A percentile compares a stretch with the other conserved stretches of the same genome.
phyloP scores from a whole-genome alignment of 1,284 basidiomycete species.

The Papiliotrema terrestris region DNA sequence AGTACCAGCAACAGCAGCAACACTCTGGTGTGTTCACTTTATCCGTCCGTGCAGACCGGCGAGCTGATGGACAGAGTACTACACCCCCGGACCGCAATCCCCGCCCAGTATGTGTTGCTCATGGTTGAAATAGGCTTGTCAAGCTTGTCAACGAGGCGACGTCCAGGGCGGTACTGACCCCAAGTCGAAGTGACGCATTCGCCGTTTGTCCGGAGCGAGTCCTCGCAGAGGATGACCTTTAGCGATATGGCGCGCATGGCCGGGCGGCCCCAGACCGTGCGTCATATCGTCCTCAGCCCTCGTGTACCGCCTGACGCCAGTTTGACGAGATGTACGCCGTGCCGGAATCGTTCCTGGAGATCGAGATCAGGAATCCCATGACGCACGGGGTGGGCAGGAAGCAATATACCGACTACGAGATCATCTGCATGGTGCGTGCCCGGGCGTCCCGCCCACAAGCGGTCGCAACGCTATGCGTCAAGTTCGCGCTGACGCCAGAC shows the following conservation, averaged over 20 bases:
- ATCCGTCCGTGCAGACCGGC: not conserved
- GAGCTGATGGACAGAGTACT: constrained; percentile 10
- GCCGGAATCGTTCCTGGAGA: constrained; percentile 95
- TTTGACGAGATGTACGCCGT: constrained; percentile 98
- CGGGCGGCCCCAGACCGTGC: constrained; percentile 75
- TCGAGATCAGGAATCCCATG: constrained; percentile 94
- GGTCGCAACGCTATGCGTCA: no score
- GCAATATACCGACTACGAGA: constrained; percentile 99
- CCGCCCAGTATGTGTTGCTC: constrained; percentile 27
- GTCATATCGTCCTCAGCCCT: constrained; percentile 35
- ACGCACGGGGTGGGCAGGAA: constrained; percentile 95
- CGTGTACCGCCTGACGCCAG: constrained; percentile 49
- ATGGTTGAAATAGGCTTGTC: constrained; percentile 1
- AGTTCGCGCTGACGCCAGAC: constrained; percentile 62
- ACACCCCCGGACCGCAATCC: constrained; percentile 26
- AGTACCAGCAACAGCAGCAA: constrained; percentile 5
- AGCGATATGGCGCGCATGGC: constrained; percentile 64
- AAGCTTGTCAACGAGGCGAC: not conserved
- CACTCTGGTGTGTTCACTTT: not conserved
- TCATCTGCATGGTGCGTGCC: constrained; percentile 86
- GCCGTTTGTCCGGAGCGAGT: constrained; percentile 63
- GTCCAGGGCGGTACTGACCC: not conserved
- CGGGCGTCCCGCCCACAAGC: no score
- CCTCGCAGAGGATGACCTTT: constrained; percentile 54
- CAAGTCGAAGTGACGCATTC: constrained; percentile 53